These are phyloP conservation scores for Senecio squalidus DNA, from an alignment of 140 eudicot species.

Conservation along the genomic window DNA sequence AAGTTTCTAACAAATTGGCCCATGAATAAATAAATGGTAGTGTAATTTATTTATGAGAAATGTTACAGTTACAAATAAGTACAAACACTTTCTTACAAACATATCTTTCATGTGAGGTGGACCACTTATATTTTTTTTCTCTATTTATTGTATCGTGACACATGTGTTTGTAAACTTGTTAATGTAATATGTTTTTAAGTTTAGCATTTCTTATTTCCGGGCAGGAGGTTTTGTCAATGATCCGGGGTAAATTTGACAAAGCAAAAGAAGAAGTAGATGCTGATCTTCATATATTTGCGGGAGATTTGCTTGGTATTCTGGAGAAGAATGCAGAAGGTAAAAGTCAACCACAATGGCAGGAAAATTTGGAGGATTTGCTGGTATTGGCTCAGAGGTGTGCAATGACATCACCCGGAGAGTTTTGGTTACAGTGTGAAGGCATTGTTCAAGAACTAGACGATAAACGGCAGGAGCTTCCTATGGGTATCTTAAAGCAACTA, in stretches of 20 bases:
- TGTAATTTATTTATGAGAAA: too few species aligned
- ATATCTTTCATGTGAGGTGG: too few species aligned
- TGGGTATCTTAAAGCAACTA: constrained; percentile 86
- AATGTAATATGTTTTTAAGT: too few species aligned
- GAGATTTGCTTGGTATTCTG: constrained; percentile 70
- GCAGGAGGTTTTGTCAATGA: constrained; percentile 90
- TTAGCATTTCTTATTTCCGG: too few species aligned
- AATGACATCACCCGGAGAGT: constrained; percentile 86
- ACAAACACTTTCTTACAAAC: too few species aligned
- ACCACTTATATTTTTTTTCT: too few species aligned
- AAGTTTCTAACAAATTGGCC: too few species aligned
- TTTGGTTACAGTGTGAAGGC: constrained; percentile 98
- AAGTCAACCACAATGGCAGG: constrained; percentile 90
- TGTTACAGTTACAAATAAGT: too few species aligned
- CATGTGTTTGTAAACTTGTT: too few species aligned
- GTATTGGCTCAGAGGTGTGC: constrained; percentile 91
- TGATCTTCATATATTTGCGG: constrained; percentile 87
- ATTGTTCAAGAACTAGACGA: constrained; percentile 97
- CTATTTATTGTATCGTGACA: too few species aligned
- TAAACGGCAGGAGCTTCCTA: constrained; percentile 89
- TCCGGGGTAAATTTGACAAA: constrained; percentile 80
- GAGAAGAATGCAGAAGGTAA: constrained; percentile 85
- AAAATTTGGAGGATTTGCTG: constrained; percentile 82
- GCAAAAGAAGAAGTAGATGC: constrained; percentile 98
- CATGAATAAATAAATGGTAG: too few species aligned